phyloP scores from a whole-genome alignment of 768 basidiomycete genomes.

The Dioszegia hungarica region DNA sequence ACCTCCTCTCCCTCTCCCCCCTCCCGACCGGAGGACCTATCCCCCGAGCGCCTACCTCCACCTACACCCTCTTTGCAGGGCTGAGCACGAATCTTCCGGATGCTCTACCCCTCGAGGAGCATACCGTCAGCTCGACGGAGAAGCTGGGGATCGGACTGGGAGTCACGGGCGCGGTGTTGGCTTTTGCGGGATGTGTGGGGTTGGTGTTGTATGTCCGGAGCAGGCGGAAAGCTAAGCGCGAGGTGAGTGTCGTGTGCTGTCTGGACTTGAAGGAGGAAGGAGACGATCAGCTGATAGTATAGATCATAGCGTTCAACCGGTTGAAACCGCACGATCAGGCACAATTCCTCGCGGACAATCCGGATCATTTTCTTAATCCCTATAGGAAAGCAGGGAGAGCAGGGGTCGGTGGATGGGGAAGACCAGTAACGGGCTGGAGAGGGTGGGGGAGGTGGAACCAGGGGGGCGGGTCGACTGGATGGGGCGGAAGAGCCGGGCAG shows the following conservation, averaged over 20 bases:
- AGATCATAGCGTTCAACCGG: conserved; percentile 38
- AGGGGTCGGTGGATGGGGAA: background rate
- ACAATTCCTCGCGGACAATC: conserved; percentile 36
- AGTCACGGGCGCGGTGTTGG: conserved; percentile 31
- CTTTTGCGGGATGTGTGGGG: conserved; percentile 19
- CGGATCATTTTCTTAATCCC: conserved; percentile 27
- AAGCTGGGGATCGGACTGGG: conserved; percentile 36
- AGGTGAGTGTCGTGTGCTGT: conserved; percentile 37
- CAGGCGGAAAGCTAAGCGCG: conserved; percentile 22
- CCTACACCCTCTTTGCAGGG: conserved; percentile 34
- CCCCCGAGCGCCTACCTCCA: conserved; percentile 19
- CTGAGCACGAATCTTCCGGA: conserved; percentile 27
- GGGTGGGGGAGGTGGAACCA: conserved; percentile 2
- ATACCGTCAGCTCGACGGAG: conserved; percentile 15
- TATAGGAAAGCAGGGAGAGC: background rate
- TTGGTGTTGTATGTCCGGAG: conserved; percentile 34
- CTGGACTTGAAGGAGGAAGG: background rate
- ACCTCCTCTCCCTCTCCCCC: conserved; percentile 34
- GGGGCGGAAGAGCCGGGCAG: background rate
- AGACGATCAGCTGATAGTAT: background rate
- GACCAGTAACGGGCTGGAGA: background rate
- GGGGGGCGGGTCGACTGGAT: background rate
- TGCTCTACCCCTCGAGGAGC: conserved; percentile 33
- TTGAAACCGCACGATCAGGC: conserved; percentile 35
- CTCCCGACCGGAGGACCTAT: conserved; percentile 21